Conservation (phyloP, 352 stramenopile genomes). For the Globisporangium perplexum region DNA sequence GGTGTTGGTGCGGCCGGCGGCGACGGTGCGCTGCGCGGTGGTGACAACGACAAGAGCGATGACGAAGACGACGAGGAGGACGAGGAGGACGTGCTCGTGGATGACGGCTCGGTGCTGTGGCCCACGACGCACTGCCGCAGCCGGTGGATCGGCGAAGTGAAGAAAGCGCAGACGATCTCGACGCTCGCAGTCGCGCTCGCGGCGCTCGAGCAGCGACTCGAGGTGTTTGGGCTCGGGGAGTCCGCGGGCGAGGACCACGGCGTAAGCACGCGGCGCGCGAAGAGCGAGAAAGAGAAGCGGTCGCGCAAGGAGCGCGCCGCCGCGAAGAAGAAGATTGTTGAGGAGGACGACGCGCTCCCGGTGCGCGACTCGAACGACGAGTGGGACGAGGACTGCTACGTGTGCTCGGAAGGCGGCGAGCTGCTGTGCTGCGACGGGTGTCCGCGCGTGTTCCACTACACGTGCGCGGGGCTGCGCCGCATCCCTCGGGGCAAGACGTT, state of each 20-base stretch:
- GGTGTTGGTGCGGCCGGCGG: no score
- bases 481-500: conserved; percentile 84
- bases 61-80: conserved; percentile 80
- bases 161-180: conserved; percentile 38
- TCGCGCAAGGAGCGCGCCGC: conserved; percentile 60
- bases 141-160: conserved; percentile 67
- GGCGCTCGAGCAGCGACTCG: conserved; percentile 63
- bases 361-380: conserved; percentile 60
- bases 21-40: background rate
- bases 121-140: conserved; percentile 61
- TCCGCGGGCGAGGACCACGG: conserved; percentile 29
- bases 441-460: conserved; percentile 88
- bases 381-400: conserved; percentile 88
- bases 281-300: conserved; percentile 68
- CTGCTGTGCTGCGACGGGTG: conserved; percentile 90
- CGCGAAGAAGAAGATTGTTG: conserved; percentile 66
- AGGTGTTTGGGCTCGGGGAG: conserved; percentile 60
- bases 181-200: conserved; percentile 53
- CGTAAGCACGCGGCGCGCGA: conserved; percentile 40
- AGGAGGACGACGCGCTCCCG: conserved; percentile 21
- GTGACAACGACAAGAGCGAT: conserved; percentile 59
- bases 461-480: conserved; percentile 75
- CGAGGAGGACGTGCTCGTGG: conserved; percentile 43
- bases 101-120: conserved; percentile 68
- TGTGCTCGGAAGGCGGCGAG: conserved; percentile 83